Evolutionary conservation across 495 filamentous ascomycete genomes (phyloP), one percentile per base, ranked within the genome.

Genomic region (Podospora sp.): DNA sequence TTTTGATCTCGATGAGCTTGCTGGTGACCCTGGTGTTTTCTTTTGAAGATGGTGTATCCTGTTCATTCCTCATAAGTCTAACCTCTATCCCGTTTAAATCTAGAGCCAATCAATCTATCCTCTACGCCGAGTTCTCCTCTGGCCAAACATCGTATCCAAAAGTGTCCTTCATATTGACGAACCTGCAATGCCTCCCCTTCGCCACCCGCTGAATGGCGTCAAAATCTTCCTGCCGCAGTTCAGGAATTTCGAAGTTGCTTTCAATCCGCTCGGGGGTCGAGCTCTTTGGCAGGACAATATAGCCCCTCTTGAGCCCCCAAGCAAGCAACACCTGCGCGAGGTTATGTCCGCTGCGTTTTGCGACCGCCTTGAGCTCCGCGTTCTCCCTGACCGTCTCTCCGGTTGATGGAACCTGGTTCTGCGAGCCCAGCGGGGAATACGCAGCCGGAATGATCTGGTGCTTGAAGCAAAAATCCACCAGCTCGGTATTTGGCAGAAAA

Each of bases 131-230:
- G 27, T 20, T 33, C 66, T 85, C 84, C 52, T 79, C 82, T 4
- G 83, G 75, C 81, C 81, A 83, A 25, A 83, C 73, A 65, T 86
- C 78, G 58, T 80, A 83, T 14, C 83, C 82, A 71, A 86, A 86
- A 0, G 80, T 83, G 63, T 92, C 88, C 81, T 90, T 92, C 90
- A 92, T 92, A 77, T 93, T 91, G 50, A 93, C 89, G 74, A 93
- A 92, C 63, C 90, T 85, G 64, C 80, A 83, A 72, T 89, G 85
- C 61, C 78, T 67, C 29, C 76, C 89, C 78, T 71, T 72, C 3
- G 81, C 79, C 1, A 83, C 80, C 25, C 70, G 68, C 68, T 82
- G 68, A 55, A 83, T 63, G 16, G 77, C 79, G 60, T 72, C 57
- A 56, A 82, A 83, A 51, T 83, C 79, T 56, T 71, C 77, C 36